These are phyloP conservation scores for Trichosporon coremiiforme DNA, from an alignment of 1,284 basidiomycete genomes.

Conservation along the genomic window DNA sequence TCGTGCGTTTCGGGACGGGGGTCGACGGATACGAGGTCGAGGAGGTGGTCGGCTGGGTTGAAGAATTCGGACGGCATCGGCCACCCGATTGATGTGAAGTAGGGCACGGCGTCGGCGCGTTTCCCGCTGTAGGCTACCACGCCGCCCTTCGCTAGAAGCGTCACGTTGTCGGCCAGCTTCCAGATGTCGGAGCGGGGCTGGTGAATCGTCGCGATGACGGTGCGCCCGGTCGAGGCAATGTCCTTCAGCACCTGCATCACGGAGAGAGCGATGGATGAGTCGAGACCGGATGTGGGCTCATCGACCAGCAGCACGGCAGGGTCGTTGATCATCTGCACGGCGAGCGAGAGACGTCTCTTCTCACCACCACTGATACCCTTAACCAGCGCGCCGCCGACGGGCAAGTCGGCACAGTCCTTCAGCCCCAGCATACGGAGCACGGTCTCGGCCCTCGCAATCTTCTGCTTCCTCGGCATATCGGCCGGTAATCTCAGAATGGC, in stretches of 20 bases:
- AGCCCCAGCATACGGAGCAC: constrained; percentile 61
- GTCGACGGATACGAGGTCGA: constrained; percentile 57
- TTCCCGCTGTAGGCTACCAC: constrained; percentile 51
- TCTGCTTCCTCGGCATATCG: constrained; percentile 56
- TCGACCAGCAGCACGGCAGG: constrained; percentile 60
- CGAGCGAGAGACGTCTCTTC: constrained; percentile 61
- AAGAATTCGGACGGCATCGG: constrained; percentile 54
- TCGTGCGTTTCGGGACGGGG: constrained; percentile 38
- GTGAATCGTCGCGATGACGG: constrained; percentile 62
- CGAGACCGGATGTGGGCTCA: constrained; percentile 59
- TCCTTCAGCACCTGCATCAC: constrained; percentile 57
- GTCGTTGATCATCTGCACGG: constrained; percentile 61
- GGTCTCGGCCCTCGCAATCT: constrained; percentile 60
- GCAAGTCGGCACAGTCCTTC: constrained; percentile 61
- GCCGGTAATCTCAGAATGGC: constrained; percentile 60
- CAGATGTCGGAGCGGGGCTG: constrained; percentile 62
- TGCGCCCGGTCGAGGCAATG: constrained; percentile 61
- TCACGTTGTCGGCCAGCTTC: constrained; percentile 59
- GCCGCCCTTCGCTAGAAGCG: constrained; percentile 61
- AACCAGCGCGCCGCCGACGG: constrained; percentile 61
- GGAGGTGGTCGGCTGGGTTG: constrained; percentile 57
- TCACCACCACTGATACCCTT: constrained; percentile 63
- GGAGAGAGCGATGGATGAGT: constrained; percentile 60
- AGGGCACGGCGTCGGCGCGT: constrained; percentile 44
- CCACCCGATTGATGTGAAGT: constrained; percentile 51